Base-by-base conservation (phyloP, 148 eudicot species). In the Dianthus caryophyllus region DNA sequence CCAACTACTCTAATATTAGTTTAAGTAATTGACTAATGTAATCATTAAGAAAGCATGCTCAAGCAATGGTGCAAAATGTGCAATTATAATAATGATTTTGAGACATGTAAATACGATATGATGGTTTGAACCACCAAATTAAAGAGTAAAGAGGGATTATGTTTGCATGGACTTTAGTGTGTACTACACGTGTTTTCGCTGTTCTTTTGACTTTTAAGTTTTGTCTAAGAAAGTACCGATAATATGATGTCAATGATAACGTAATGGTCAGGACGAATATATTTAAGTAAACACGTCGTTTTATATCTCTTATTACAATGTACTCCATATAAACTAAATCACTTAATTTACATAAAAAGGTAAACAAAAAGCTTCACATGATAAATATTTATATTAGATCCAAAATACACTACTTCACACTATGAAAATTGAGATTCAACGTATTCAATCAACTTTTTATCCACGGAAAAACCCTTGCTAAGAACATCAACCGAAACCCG, bases 31-130 rank as follows among this genome's bases (percentile, higher is more conserved):
- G n/a, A n/a, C n/a, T 33, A 33, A 2, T 17, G 13, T 43, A 21
- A 71, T 71, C 12, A 62, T 61, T 48, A 61, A 17, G 18, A 71
- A 38, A 72, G 55, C 75, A 72, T 72, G 75, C 62, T 53, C 53
- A 52, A 9, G 22, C 5, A 16, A 26, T 22, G 22, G 63, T 62
- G 75, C 30, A 9, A 56, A 72, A 9, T 29, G 44, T 46, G 26
- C 11, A 48, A 8, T 25, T 15, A 14, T 24, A 18, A 21, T 11
- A 50, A 61, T 67, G 36, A 41, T 52, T 60, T 59, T 52, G 20
- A n/a, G 49, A 66, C 71, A 73, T 73, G 76, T 25, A 50, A n/a
- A 59, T 73, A 22, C 51, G 25, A 21, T 30, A 73, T 73, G 43
- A 66, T 66, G 24, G 27, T 21, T 24, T 21, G 14, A 22, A 62